phyloP scores from a whole-genome alignment of 257 asterid species.

The Lavandula angustifolia region DNA sequence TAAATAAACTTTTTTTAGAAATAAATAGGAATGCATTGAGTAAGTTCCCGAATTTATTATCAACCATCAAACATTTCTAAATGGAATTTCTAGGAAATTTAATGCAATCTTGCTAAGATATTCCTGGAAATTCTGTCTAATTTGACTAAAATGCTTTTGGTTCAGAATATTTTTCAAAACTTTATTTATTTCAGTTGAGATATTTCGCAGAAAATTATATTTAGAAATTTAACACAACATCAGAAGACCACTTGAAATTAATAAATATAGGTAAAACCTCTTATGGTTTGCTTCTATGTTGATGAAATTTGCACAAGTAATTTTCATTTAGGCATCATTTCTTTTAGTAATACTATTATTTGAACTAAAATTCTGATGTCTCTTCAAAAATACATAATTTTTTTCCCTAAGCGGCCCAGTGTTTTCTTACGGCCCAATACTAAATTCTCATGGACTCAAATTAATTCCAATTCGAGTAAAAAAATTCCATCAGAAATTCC shows the following conservation, averaged over 20 bases:
- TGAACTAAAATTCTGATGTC: no score
- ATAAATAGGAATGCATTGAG: neutral
- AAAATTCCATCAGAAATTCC: neutral
- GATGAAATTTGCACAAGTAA: no score
- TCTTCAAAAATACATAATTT: no score
- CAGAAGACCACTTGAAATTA: neutral
- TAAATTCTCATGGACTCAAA: neutral
- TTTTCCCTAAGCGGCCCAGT: no score
- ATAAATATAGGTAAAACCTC: neutral
- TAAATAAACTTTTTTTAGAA: neutral
- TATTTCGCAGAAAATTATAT: neutral
- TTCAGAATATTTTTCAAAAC: neutral
- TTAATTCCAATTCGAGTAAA: neutral
- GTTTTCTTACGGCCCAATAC: neutral
- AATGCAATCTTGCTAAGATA: slow-evolving; percentile 15
- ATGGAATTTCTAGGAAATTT: slow-evolving; percentile 29
- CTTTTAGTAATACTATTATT: no score
- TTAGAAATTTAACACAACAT: neutral
- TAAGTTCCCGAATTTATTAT: neutral
- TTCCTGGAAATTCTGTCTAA: slow-evolving; percentile 22
- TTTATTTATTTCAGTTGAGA: neutral
- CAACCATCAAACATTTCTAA: neutral
- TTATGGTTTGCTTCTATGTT: neutral
- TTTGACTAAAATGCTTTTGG: neutral
- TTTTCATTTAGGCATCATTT: no score